Evolutionary conservation across 2,329 filamentous ascomycete genomes (phyloP).

Genomic region (Aspergillus sp.): DNA sequence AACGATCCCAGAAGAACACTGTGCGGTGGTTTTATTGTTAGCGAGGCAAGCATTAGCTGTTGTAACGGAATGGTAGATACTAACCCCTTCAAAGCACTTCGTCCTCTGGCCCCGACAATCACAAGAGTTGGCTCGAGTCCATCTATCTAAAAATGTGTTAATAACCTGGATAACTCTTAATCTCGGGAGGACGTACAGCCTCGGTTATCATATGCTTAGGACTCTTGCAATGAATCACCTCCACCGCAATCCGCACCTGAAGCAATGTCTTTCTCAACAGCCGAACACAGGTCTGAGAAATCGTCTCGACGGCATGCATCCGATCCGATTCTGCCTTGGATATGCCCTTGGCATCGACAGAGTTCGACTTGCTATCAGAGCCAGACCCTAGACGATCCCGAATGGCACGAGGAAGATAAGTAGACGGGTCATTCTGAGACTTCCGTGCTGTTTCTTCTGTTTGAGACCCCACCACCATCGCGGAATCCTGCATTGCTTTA

Average conservation of each 20-base stretch:
- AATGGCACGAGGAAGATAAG: slow-evolving; percentile 24
- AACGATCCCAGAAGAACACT: slow-evolving; percentile 94
- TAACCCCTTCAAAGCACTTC: slow-evolving; percentile 88
- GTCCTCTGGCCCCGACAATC: slow-evolving; percentile 82
- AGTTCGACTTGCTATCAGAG: slow-evolving; percentile 35
- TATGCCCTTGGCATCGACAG: slow-evolving; percentile 45
- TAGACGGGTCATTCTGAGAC: slow-evolving; percentile 27
- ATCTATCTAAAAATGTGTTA: slow-evolving; percentile 55
- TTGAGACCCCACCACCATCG: slow-evolving; percentile 56
- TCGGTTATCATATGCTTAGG: slow-evolving; percentile 94
- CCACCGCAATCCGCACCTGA: slow-evolving; percentile 87
- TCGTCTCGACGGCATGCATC: slow-evolving; percentile 69
- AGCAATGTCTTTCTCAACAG: slow-evolving; percentile 83
- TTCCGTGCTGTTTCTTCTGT: slow-evolving; percentile 50
- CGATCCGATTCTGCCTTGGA: slow-evolving; percentile 69
- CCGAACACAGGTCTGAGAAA: slow-evolving; percentile 77
- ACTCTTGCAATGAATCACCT: slow-evolving; percentile 97
- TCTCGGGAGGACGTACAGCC: slow-evolving; percentile 50
- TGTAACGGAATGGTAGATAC: slow-evolving; percentile 20
- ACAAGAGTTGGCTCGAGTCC: slow-evolving; percentile 84
- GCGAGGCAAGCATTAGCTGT: background rate
- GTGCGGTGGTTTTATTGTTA: slow-evolving; percentile 1
- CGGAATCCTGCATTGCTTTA: slow-evolving; percentile 69
- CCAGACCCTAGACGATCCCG: slow-evolving; percentile 30
- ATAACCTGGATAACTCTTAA: too few species aligned